These are phyloP conservation scores for Claviceps citrina DNA, from an alignment of 2,329 filamentous ascomycete species.

Conservation along the genomic window DNA sequence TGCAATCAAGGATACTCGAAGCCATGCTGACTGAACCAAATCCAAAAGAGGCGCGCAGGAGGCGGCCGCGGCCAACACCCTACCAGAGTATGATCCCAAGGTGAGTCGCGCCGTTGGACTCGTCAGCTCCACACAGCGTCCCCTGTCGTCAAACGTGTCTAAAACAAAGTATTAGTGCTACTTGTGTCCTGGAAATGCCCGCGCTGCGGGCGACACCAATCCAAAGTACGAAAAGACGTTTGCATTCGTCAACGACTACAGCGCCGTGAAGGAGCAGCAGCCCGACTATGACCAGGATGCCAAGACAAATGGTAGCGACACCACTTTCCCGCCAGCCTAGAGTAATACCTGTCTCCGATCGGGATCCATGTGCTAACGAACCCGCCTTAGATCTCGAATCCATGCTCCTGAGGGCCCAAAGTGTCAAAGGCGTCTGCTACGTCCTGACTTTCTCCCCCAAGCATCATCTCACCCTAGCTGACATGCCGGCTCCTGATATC, in stretches of 20 bases:
- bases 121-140: neutral
- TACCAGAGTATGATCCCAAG: conserved; percentile 70
- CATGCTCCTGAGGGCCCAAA: conserved; percentile 63
- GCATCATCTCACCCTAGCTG: conserved; percentile 84
- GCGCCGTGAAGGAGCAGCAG: conserved; percentile 88
- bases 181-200: conserved; percentile 78
- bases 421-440: conserved; percentile 90
- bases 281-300: conserved; percentile 48
- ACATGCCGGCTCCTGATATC: conserved; percentile 65
- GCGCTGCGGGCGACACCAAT: conserved; percentile 75
- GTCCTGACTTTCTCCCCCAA: conserved; percentile 86
- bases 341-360: neutral
- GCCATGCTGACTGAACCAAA: neutral
- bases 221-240: conserved; percentile 78
- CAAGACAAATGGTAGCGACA: conserved; percentile 21
- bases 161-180: conserved; percentile 53
- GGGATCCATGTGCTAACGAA: neutral
- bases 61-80: conserved; percentile 45
- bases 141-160: neutral
- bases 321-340: no score
- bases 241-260: conserved; percentile 95
- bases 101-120: conserved; percentile 23
- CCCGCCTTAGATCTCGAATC: conserved; percentile 47
- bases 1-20: neutral
- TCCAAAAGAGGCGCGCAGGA: conserved; percentile 58